Conservation (phyloP, 805 yeast genomes). For the Millerago galiae region DNA sequence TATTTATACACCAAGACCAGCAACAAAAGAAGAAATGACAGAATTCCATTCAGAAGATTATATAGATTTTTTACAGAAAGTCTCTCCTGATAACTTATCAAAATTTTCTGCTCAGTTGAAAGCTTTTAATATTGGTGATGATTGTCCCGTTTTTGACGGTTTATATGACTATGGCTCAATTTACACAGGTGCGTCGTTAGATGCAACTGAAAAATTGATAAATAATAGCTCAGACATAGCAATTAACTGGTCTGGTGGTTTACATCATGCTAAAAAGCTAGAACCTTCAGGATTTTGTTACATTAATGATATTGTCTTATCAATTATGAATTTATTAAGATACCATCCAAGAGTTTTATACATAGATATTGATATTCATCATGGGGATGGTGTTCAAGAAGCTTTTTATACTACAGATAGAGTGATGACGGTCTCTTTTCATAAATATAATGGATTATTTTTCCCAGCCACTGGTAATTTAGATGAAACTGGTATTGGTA, state of each 20-base stretch:
- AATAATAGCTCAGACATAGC: constrained; percentile 86
- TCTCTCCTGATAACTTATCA: constrained; percentile 87
- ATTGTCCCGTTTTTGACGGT: constrained; percentile 80
- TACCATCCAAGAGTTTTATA: constrained; percentile 82
- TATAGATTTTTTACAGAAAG: constrained; percentile 84
- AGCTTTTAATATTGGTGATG: constrained; percentile 95
- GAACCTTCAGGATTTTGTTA: constrained; percentile 92
- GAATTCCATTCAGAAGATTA: constrained; percentile 98
- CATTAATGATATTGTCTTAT: constrained; percentile 82
- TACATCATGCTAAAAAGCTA: constrained; percentile 87
- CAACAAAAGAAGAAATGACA: constrained; percentile 96
- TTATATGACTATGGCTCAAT: constrained; percentile 70
- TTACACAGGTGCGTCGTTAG: constrained; percentile 85
- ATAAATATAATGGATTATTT: constrained; percentile 78
- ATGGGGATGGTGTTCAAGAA: constrained; percentile 94
- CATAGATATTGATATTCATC: constrained; percentile 88
- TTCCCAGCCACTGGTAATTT: constrained; percentile 92
- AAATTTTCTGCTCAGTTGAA: constrained; percentile 81
- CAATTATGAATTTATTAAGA: constrained; percentile 70
- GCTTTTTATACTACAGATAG: constrained; percentile 89
- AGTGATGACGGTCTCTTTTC: constrained; percentile 87
- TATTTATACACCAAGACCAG: constrained; percentile 87
- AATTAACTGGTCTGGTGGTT: constrained; percentile 88
- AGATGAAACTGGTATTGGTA: constrained; percentile 77
- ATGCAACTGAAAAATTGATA: constrained; percentile 79